phyloP scores from a whole-genome alignment of 2,329 filamentous ascomycete species.

The Talaromyces marneffei region DNA sequence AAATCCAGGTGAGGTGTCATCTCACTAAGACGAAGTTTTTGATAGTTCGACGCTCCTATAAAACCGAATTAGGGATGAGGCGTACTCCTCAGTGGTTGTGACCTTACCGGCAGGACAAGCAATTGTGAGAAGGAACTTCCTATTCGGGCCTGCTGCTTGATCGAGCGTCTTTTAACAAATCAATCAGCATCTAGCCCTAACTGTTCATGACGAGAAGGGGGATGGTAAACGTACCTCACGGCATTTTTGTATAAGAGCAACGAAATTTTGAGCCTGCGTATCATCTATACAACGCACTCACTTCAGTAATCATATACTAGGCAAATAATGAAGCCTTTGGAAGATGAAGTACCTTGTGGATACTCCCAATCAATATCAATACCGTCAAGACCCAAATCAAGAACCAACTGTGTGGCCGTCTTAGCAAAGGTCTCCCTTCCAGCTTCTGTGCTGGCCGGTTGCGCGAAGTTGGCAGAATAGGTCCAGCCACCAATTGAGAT shows the following conservation, averaged over 20 bases:
- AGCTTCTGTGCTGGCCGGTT: conserved; percentile 57
- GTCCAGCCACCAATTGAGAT: conserved; percentile 80
- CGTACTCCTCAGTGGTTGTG: background rate
- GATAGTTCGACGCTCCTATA: conserved; percentile 17
- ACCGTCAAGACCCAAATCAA: conserved; percentile 67
- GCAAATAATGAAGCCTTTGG: background rate
- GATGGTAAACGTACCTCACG: conserved; percentile 28
- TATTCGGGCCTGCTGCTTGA: conserved; percentile 33
- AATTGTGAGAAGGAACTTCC: conserved; percentile 45
- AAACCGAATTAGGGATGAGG: conserved; percentile 29
- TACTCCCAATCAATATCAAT: conserved; percentile 14
- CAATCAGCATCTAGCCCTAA: background rate
- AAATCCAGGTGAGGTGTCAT: conserved; percentile 49
- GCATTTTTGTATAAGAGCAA: conserved; percentile 38
- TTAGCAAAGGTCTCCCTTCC: conserved; percentile 63
- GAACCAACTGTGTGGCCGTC: conserved; percentile 67
- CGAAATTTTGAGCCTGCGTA: conserved; percentile 38
- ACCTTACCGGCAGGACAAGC: conserved; percentile 43
- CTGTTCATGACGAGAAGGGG: conserved; percentile 11
- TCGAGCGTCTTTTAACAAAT: conserved; percentile 28
- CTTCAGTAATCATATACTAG: conserved; percentile 1
- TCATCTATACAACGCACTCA: conserved; percentile 27
- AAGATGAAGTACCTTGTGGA: conserved; percentile 4
- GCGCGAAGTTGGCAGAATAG: conserved; percentile 70
- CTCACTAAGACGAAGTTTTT: conserved; percentile 35